Base-by-base conservation (phyloP, 1,139 yeast genomes). In the Lodderomyces jiufengensis region DNA sequence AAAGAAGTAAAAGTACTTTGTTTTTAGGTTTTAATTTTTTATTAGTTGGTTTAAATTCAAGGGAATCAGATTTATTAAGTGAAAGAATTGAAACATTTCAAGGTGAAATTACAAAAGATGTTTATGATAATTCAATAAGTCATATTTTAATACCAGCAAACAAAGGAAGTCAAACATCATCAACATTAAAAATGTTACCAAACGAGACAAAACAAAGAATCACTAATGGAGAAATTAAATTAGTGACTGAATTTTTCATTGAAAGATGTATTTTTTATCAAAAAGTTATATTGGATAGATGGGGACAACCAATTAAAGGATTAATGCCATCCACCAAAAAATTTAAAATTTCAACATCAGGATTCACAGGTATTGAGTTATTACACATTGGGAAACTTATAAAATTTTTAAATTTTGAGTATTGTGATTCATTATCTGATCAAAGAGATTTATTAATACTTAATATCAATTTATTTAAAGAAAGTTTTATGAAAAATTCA, bases 181-280 rank as follows among this genome's bases (percentile, higher is more conserved):
- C 43, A 22, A 49, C 57, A 48, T 49, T 63, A 25, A 54, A 54
- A 24, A 46, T 49, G n/a, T 48, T 63, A 13, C 56, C 69, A 2
- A 24, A 46, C 3, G 24, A 43, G 3, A 42, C 52, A 9, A 59
- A 53, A 32, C 38, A 46, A 15, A 49, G 48, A 16, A 52, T 64
- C 21, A 49, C 54, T 24, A 45, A 44, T 28, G 57, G 59, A 4
- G 47, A 48, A 3, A 51, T 61, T 13, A 49, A 49, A 24, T 50
- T 68, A 2, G 75, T 78, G 2, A 83, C 95, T 2, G 97, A 90
- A 57, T 87, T 95, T 90, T 82, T 84, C 48, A 61, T 90, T 20
- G 97, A 90, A 56, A 59, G 97, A 41, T 75, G 86, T 23, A 63
- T 88, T 23, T 82, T 73, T 55, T 82, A 83, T 49, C 72, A 74